Percentiles rank a stretch among this genome's conserved stretches.
Conservation (phyloP, 129 eudicot genomes). For the Scalesia atractyloides region DNA sequence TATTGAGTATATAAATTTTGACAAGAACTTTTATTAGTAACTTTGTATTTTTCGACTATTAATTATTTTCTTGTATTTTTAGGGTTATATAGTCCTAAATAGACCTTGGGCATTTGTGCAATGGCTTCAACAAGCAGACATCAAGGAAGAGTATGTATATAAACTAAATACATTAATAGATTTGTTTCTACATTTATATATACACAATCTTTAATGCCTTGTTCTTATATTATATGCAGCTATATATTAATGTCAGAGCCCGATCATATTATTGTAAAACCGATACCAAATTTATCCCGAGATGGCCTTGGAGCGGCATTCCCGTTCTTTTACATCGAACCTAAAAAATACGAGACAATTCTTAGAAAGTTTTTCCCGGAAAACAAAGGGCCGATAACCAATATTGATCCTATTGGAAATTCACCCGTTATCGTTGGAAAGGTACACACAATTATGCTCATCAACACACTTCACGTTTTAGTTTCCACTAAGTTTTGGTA, state of each 20-base stretch:
- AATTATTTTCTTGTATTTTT: slow-evolving; percentile 29
- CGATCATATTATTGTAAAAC: slow-evolving; percentile 91
- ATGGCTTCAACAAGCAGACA: slow-evolving; percentile 92
- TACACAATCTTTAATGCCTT: background rate
- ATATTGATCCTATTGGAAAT: slow-evolving; percentile 96
- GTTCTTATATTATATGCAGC: slow-evolving; percentile 46
- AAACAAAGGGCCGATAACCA: slow-evolving; percentile 86
- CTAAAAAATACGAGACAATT: slow-evolving; percentile 72
- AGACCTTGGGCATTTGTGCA: slow-evolving; percentile 99
- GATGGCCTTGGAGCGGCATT: slow-evolving; percentile 96
- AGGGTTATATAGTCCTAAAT: slow-evolving; percentile 98
- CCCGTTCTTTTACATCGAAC: slow-evolving; percentile 96
- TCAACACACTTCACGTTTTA: background rate
- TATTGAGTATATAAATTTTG: background rate
- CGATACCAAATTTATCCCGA: slow-evolving; percentile 89
- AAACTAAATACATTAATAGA: background rate
- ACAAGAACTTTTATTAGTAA: background rate
- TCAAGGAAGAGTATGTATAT: slow-evolving; percentile 89
- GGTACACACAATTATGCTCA: slow-evolving; percentile 40
- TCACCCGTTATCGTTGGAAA: slow-evolving; percentile 96
- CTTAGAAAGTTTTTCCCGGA: slow-evolving; percentile 87
- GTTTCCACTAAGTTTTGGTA: background rate
- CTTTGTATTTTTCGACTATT: background rate
- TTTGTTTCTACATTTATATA: background rate
- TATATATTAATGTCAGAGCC: slow-evolving; percentile 99